These are phyloP conservation scores for Panicum virgatum DNA, from an alignment of 202 grass and related monocot species.

Conservation along the genomic window DNA sequence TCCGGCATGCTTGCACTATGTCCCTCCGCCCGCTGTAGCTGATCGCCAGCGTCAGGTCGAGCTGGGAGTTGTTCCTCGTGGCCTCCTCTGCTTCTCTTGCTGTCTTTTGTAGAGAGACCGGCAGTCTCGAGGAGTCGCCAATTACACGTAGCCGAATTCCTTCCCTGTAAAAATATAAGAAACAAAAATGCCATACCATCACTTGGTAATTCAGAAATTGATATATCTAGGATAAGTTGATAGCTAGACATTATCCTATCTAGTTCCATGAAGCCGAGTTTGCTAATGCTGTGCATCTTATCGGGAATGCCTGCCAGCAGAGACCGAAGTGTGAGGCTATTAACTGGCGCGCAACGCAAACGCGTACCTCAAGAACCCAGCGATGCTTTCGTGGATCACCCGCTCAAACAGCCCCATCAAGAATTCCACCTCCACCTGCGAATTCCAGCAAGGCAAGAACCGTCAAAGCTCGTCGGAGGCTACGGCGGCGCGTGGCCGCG, in stretches of 20 bases:
- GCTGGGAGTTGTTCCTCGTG: conserved; percentile 47
- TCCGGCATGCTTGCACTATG: conserved; percentile 56
- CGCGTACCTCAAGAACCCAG: conserved; percentile 51
- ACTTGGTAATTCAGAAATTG: background rate
- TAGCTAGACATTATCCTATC: background rate
- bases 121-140: conserved; percentile 55
- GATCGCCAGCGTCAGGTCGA: conserved; percentile 58
- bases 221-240: background rate
- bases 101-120: conserved; percentile 52
- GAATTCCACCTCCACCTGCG: conserved; percentile 64
- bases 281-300: conserved; percentile 25
- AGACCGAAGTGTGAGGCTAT: conserved; percentile 19
- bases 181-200: background rate
- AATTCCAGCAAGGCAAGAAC: background rate
- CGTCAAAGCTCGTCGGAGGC: conserved; percentile 18
- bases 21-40: conserved; percentile 69
- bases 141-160: conserved; percentile 55
- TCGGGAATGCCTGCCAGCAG: conserved; percentile 15
- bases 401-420: conserved; percentile 61
- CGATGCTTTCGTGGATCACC: conserved; percentile 41
- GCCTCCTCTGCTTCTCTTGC: conserved; percentile 43
- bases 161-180: conserved; percentile 33
- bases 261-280: background rate
- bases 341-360: background rate
- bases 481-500: background rate